These are phyloP conservation scores for Psilocybe cyanescens DNA, from an alignment of 768 basidiomycete genomes.

Conservation along the genomic window DNA sequence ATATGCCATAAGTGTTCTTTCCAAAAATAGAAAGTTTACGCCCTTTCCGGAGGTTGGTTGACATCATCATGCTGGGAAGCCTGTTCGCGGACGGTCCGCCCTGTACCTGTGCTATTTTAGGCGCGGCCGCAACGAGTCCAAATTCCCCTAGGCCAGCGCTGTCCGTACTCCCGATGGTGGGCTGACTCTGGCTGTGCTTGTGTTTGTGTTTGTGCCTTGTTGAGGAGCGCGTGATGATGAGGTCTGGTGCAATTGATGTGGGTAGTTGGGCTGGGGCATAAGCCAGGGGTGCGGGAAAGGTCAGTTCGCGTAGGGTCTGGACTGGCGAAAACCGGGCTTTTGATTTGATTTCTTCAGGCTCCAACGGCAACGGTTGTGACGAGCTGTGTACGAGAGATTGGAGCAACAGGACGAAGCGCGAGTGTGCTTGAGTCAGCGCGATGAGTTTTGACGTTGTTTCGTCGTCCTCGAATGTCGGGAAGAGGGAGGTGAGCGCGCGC, in stretches of 20 bases:
- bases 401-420: constrained; percentile 73
- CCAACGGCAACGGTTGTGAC: constrained; percentile 45
- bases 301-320: constrained; percentile 55
- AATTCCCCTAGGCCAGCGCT: constrained; percentile 1
- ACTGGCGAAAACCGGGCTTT: constrained; percentile 32
- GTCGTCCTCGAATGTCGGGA: constrained; percentile 36
- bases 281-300: constrained; percentile 77
- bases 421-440: constrained; percentile 63
- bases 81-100: constrained; percentile 25
- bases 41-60: constrained; percentile 20
- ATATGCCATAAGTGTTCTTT: constrained; percentile 6
- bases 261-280: constrained; percentile 29
- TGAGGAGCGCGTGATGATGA: not conserved
- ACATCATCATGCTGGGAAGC: constrained; percentile 26
- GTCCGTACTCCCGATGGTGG: not conserved
- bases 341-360: constrained; percentile 43
- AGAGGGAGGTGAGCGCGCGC: constrained; percentile 45
- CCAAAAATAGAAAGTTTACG: constrained; percentile 33
- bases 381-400: constrained; percentile 76
- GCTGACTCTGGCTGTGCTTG: constrained; percentile 20
- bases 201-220: constrained; percentile 12
- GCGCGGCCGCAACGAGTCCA: not conserved
- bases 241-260: not conserved
- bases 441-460: constrained; percentile 40
- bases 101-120: constrained; percentile 16